Evolutionary conservation across 176 grass and related monocot species (phyloP).

Genomic region (Aegilops umbellulata): DNA sequence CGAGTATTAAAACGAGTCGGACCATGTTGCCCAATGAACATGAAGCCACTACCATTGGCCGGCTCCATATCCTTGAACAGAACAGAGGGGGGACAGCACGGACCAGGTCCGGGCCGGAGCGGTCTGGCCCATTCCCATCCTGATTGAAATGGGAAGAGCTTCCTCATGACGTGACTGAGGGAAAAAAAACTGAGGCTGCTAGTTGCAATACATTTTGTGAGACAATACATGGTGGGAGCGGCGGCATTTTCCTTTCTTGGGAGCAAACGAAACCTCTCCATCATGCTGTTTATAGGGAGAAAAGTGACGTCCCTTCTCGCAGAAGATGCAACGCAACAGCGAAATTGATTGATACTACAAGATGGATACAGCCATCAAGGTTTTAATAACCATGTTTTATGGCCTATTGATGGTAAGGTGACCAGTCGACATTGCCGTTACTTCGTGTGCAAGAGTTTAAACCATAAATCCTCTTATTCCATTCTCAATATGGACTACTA

Average conservation of each 20-base stretch:
- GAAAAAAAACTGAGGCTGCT: neutral
- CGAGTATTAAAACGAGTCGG: too few relatives aligned
- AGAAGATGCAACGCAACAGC: constrained; percentile 24
- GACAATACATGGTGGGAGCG: too few relatives aligned
- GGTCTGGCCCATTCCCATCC: too few relatives aligned
- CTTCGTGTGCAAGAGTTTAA: neutral
- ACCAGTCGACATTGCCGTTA: neutral
- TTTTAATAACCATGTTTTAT: constrained; percentile 27
- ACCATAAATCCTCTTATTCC: neutral
- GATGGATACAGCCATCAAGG: constrained; percentile 7
- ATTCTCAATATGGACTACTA: neutral
- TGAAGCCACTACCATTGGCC: too few relatives aligned
- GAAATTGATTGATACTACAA: constrained; percentile 1
- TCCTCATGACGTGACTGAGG: constrained; percentile 4
- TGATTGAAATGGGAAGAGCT: constrained; percentile 16
- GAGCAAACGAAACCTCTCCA: constrained; percentile 8
- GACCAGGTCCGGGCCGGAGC: too few relatives aligned
- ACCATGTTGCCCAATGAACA: too few relatives aligned
- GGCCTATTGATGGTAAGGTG: neutral
- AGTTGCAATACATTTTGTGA: neutral
- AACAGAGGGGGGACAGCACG: too few relatives aligned
- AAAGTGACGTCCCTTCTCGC: constrained; percentile 24
- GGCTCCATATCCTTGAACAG: too few relatives aligned
- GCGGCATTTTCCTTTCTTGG: neutral
- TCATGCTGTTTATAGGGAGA: constrained; percentile 39